These are phyloP conservation scores for Malus domestica DNA, from an alignment of 306 rosid species.

Conservation along the genomic window ASM211411v1 NC_041801.1:12613001-12613500, in stretches of 20 bases:
- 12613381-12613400: not conserved
- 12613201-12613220: too few species aligned
- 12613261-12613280: not conserved
- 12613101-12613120: not conserved
- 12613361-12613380: not conserved
- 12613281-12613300: not conserved
- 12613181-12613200: too few species aligned
- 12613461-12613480: slow-evolving; percentile 36
- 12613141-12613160: not conserved
- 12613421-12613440: not conserved
- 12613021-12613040: slow-evolving; percentile 64
- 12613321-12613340: not conserved
- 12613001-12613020: slow-evolving; percentile 68
- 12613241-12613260: not conserved
- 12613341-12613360: not conserved
- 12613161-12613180: not conserved
- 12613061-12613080: not conserved
- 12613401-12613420: not conserved
- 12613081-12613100: not conserved
- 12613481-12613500: slow-evolving; percentile 71
- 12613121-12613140: not conserved
- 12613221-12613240: too few species aligned
- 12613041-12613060: not conserved
- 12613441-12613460: not conserved
- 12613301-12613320: not conserved